Base-by-base conservation (phyloP, 768 basidiomycete genomes). In the Amanita molliuscula region DNA sequence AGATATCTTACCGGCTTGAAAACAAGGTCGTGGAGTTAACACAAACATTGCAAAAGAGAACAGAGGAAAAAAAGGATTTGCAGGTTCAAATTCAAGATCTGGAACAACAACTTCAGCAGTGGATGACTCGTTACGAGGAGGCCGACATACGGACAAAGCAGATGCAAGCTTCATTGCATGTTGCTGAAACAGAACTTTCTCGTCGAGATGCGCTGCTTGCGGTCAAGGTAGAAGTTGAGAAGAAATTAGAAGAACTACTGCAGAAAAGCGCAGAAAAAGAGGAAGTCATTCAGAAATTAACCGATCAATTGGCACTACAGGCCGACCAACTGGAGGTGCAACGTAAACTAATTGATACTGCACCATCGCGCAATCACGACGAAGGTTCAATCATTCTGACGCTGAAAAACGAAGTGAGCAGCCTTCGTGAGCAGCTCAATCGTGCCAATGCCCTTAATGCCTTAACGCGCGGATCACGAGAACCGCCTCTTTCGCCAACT, bases 1-100 rank as follows among this genome's bases (percentile, higher is more conserved):
- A 96, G 68, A 96, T 95, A 56, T 97, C 95, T 0, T 98, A 98
- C 62, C 82, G 81, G 57, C 76, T 99, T 50, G 96, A 99, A 71
- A 99, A 98, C 76, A 99, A 98, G 70, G 96, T 99, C 38, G 91
- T 99, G 52, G 95, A 98, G 63, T 84, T 99, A 54, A 98, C 96
- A 0, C 96, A 99, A 63, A 81, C 71, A 13, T 77, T 99, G 10
- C 96, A 97, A 66, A 84, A 77, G 60, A 83, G 95, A 42, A 93
- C 84, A 2, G 78, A 80, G 52, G 95, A 99, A 70, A 92, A 88
- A 72, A 94, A 89, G 67, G 84, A 82, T 48, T 70, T 98, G 38
- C 82, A 86, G 55, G 70, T 67, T n/a, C 81, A 82, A 58, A 74
- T 98, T 41, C 64, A 70, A 18, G 80, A 85, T 35, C 74, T 97